Conservation (phyloP, 768 basidiomycete genomes). For the Termitomyces titanicus region DNA sequence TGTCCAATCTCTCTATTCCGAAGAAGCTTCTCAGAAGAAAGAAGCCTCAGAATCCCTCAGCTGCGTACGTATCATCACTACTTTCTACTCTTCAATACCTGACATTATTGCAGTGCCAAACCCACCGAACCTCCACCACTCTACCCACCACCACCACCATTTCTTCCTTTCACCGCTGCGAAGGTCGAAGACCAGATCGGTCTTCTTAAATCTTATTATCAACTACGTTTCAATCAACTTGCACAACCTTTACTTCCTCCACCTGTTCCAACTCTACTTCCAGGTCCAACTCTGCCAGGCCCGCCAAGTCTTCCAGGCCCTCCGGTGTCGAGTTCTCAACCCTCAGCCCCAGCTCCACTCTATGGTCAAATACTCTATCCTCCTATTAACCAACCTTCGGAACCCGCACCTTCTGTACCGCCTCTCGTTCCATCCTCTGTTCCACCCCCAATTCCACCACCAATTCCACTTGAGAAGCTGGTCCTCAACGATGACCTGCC, state of each 20-base stretch:
- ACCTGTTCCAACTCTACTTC: slow-evolving; percentile 16
- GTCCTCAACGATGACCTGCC: slow-evolving; percentile 66
- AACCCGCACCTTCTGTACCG: background rate
- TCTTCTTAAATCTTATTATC: slow-evolving; percentile 75
- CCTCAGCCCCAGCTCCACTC: background rate
- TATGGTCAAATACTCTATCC: background rate
- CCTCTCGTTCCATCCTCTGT: background rate
- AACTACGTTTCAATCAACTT: slow-evolving; percentile 47
- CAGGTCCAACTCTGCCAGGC: slow-evolving; percentile 7
- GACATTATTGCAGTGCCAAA: slow-evolving; percentile 40
- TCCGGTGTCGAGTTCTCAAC: slow-evolving; percentile 6
- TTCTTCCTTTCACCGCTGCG: slow-evolving; percentile 63
- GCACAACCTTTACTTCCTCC: slow-evolving; percentile 23
- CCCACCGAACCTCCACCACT: slow-evolving; percentile 75
- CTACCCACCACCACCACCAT: slow-evolving; percentile 82
- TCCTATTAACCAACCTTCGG: background rate
- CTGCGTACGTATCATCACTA: slow-evolving; percentile 42
- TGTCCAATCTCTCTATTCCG: slow-evolving; percentile 76
- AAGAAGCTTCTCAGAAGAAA: slow-evolving; percentile 71
- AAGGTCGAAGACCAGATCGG: slow-evolving; percentile 81
- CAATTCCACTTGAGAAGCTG: slow-evolving; percentile 20
- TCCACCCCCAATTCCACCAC: slow-evolving; percentile 9
- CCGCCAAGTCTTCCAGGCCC: slow-evolving; percentile 1
- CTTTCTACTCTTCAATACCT: background rate
- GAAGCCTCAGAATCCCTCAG: slow-evolving; percentile 36